phyloP scores from a whole-genome alignment of 176 grass and related monocot species.

The Carex parvula region DNA sequence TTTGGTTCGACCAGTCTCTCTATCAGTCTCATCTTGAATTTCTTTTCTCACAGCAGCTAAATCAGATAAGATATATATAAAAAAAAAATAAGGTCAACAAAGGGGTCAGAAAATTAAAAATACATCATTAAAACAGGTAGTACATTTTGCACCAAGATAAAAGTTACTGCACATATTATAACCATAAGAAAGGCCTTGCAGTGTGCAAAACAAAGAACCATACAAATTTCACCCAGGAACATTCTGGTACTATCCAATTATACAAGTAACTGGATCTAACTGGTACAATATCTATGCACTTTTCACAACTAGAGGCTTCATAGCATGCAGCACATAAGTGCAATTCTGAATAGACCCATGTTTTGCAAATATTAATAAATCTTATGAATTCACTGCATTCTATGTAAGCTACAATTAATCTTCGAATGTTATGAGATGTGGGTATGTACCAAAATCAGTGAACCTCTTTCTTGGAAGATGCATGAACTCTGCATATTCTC shows the following conservation, averaged over 20 bases:
- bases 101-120: not conserved
- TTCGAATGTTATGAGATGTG: not conserved
- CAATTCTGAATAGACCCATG: not conserved
- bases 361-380: not conserved
- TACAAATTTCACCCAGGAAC: not conserved
- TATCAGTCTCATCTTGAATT: slow-evolving; percentile 93
- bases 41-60: slow-evolving; percentile 83
- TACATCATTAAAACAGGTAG: not conserved
- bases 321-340: not conserved
- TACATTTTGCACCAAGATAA: not conserved
- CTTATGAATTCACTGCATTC: not conserved
- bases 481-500: slow-evolving; percentile 97
- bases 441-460: slow-evolving; percentile 79
- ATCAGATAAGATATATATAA: not conserved
- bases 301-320: not conserved
- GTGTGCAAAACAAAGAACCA: not conserved
- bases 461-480: slow-evolving; percentile 89
- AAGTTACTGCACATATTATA: not conserved
- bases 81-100: slow-evolving; percentile 11
- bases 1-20: slow-evolving; percentile 83
- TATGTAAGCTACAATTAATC: not conserved
- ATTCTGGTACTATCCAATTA: not conserved
- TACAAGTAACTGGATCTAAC: not conserved
- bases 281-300: not conserved
- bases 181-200: not conserved